Evolutionary conservation across 306 rosid species (phyloP), one percentile per base, ranked within the genome.

Genomic region (Lathyrus tuberosus): DNA sequence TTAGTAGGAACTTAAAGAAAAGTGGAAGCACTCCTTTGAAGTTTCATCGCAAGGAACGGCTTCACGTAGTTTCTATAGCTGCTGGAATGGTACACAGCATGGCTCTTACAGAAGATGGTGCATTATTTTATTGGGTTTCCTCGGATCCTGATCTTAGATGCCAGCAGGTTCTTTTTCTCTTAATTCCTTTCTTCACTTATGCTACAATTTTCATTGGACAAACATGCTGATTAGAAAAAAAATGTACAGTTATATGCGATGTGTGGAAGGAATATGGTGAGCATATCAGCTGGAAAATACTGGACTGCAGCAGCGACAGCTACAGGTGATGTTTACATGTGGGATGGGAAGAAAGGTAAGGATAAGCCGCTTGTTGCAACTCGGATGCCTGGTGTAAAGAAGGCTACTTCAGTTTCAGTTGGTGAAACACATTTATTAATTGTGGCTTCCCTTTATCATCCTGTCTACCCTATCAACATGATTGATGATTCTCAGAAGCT

Each of bases 361-460:
- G 97, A 90, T 75, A 90, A 88, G 84, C 96, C 86, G 53, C 95
- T 83, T 16, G 72, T 80, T 81, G 82, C 79, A 42, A 81, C 88
- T 65, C 92, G 96, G 70, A 78, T 94, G 76, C 87, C 81, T 70
- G 96, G 98, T 65, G 79, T 87, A 62, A 94, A 94, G 90, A 84
- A 80, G 83, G 97, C 89, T 81, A 84, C 90, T 42, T 86, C 96
- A 62, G 96, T 87, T 77, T 84, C 97, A 17, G 97, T 84, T 54
- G 98, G 98, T 59, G 98, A 94, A 84, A 87, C 98, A 37, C 98
- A 94, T 82, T 16, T 94, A 17, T 80, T 94, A 67, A 77, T 94
- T 51, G 86, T 88, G 53, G 89, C 87, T 48, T 87, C 97, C 33
- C 90, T 94, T 44, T 91, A 87, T 78, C 98, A 90, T 53, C 98